Evolutionary conservation across 257 asterid species (phyloP), one percentile per base, ranked within the genome.

Genomic region (Linaria vulgaris): DNA sequence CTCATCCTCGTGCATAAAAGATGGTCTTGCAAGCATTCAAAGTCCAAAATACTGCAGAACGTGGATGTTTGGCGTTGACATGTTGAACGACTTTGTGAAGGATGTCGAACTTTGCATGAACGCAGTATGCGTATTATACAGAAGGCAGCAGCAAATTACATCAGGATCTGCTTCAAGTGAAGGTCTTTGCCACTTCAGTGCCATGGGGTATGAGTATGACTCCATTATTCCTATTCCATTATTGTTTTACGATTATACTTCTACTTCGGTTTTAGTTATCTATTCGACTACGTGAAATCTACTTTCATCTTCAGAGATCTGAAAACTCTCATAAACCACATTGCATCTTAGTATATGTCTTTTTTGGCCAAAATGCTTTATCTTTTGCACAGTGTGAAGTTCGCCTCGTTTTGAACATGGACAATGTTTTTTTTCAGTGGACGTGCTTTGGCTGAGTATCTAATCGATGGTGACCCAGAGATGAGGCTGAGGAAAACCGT

Each of bases 61-160:
- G 30, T 56, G 63, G 67, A 59, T 9, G 59, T 44, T 14, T 24
- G 69, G 46, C 52, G 63, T 58, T 59, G 54, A 57, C 16, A 53
- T 71, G 63, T 34, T 66, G 49, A 38, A 38, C 12, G 71, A 68
- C 31, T 69, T 75, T 19, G 44, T 59, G 45, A 39, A 66, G 27
- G 75, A 79, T 37, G 54, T 44, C 9, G 74, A 66, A 43, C 63
- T 72, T 64, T 63, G 72, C 64, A 38, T 69, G 79, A 64, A 59
- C 17, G 81, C 68, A 1, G 71, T 75, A 1, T 79, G 79, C 44
- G 73, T 76, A 56, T 76, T 79, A 43, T 70, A 79, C 51, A 49
- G 79, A 60, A 59, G 56, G 41, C 56, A 69, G n/a, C n/a, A n/a
- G n/a, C n/a, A 12, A 20, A 59, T 48, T 39, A 62, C 64, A 4